Percentiles rank a stretch among this genome's conserved stretches.
Evolutionary conservation across 176 grass and related monocot species (phyloP).

Genomic region (Cymbopogon citratus): DNA sequence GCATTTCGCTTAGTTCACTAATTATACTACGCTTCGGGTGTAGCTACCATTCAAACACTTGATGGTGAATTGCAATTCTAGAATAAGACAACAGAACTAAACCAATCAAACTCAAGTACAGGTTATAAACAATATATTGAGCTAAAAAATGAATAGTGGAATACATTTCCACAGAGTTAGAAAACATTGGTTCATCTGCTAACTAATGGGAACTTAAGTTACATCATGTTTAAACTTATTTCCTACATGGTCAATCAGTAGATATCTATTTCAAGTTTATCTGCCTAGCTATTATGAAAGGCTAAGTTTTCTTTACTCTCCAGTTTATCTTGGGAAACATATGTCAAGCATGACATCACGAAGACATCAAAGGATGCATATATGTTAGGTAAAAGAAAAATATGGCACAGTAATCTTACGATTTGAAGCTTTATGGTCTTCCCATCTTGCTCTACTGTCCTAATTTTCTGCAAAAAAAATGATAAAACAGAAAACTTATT

Average conservation of each 20-base stretch:
- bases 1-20: not conserved
- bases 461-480: constrained; percentile 64
- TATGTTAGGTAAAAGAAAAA: not conserved
- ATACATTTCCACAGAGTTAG: too few relatives aligned
- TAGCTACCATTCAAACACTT: not conserved
- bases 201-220: not conserved
- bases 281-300: not conserved
- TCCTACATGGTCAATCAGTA: too few relatives aligned
- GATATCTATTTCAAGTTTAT: not conserved
- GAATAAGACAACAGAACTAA: too few relatives aligned
- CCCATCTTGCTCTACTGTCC: constrained; percentile 71
- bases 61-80: not conserved
- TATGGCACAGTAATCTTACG: constrained; percentile 28
- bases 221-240: too few relatives aligned
- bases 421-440: constrained; percentile 90
- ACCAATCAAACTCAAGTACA: too few relatives aligned
- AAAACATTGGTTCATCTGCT: not conserved
- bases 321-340: not conserved
- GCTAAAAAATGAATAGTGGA: too few relatives aligned
- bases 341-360: not conserved
- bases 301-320: not conserved
- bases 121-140: too few relatives aligned
- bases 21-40: not conserved
- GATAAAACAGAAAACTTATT: constrained; percentile 6
- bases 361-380: not conserved